Conservation (phyloP, 2,329 filamentous ascomycete species). For the Colletotrichum noveboracense region DNA sequence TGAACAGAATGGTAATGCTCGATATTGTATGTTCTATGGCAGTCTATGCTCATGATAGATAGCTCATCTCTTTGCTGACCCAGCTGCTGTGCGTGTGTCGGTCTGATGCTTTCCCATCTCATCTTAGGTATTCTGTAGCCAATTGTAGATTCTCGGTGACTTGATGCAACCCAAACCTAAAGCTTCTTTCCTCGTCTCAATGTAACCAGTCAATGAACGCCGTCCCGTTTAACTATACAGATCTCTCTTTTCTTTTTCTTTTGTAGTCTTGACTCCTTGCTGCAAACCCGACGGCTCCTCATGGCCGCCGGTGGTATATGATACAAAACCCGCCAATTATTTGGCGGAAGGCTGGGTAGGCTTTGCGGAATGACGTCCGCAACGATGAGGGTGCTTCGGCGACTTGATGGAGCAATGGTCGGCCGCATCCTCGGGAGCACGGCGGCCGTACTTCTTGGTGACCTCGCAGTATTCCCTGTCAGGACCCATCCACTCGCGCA, state of each 20-base stretch:
- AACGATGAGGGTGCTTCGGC: slow-evolving; percentile 62
- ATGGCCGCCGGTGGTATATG: neutral
- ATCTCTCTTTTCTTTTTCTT: neutral
- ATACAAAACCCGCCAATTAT: neutral
- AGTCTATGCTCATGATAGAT: neutral
- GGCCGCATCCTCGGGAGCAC: slow-evolving; percentile 50
- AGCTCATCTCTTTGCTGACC: neutral
- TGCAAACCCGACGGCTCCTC: neutral
- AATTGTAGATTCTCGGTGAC: neutral
- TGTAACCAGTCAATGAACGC: neutral
- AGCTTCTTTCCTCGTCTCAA: neutral
- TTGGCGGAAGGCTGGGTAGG: neutral
- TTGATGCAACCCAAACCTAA: neutral
- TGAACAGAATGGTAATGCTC: neutral
- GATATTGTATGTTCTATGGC: neutral
- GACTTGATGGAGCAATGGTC: slow-evolving; percentile 64
- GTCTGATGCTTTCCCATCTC: neutral
- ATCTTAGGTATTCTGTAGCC: neutral
- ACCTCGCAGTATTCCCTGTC: slow-evolving; percentile 66
- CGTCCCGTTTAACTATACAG: neutral
- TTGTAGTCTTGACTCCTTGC: neutral
- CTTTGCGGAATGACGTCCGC: slow-evolving; percentile 57
- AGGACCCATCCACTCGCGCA: slow-evolving; percentile 63
- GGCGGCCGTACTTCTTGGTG: slow-evolving; percentile 59
- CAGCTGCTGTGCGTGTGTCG: neutral